Base-by-base conservation (phyloP, 371 early-diverging fungal genomes). In the Phascolomyces articulosus region DNA sequence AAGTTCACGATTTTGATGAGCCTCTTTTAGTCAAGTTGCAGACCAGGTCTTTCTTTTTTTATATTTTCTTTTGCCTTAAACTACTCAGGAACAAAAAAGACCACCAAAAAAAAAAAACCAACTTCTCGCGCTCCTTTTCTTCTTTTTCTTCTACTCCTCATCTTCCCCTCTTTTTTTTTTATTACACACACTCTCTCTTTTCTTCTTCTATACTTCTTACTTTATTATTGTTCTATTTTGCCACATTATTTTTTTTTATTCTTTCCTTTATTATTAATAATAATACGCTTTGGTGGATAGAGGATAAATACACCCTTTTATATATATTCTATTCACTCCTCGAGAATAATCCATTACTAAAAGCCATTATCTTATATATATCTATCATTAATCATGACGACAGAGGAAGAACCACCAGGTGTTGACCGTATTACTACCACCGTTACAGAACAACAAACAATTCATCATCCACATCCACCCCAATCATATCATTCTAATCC, bases 21-120 rank as follows among this genome's bases (percentile, higher is more conserved):
- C 51, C 26, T 24, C 26, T 51, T 51, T 51, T 51, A 23, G 51
- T 23, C 26, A 51, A 51, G 51, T 24, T 51, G 51, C 51, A 51
- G 51, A 51, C 51, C 51, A 51, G 23, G 51, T 20, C 51, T 51
- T 51, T 51, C 51, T 51, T 51, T 51, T 51, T 51, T 51, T 51
- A 51, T 51, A 51, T 18, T 4, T 38, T 38, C 9, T 38, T 44
- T 44, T 44, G 44, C 44, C 51, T 13, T n/a, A 51, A 51, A 51
- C 26, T 24, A 51, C 51, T 51, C 51, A 51, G 51, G 51, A 51
- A 51, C 51, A 51, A 51, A 51, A 51, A 24, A 20, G 15, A 51
- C 4, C 6, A 47, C 51, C n/a, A n/a, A n/a, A n/a, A n/a, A n/a
- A n/a, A n/a, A n/a, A n/a, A n/a, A n/a, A n/a, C n/a, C n/a, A n/a